Conservation (phyloP, 2,329 filamentous ascomycete species). For the Monosporascus sp. region DNA sequence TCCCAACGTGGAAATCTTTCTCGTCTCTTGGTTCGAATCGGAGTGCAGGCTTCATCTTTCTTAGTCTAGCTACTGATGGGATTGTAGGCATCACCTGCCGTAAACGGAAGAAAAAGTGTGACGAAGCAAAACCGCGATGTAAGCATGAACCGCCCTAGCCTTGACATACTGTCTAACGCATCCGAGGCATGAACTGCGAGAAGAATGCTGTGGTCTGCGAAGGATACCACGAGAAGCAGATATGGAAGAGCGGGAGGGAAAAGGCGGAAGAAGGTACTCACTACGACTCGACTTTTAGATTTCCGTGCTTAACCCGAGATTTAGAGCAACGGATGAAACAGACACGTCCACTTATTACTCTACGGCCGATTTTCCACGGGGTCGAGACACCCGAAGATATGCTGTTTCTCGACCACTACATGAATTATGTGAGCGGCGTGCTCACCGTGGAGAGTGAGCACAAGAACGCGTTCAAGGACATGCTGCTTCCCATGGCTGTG, state of each 20-base stretch:
- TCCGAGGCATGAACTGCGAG: constrained; percentile 74
- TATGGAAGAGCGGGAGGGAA: constrained; percentile 83
- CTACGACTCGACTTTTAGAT: constrained; percentile 1
- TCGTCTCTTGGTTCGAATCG: not conserved
- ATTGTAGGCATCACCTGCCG: constrained; percentile 51
- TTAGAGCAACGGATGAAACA: constrained; percentile 46
- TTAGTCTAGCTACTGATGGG: not conserved
- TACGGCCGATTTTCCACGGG: constrained; percentile 68
- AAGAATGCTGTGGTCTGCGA: constrained; percentile 92
- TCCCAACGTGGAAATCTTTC: not conserved
- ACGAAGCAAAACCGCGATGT: constrained; percentile 64
- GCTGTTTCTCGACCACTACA: constrained; percentile 78
- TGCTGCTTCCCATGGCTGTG: constrained; percentile 75
- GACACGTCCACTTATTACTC: constrained; percentile 46
- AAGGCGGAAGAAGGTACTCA: constrained; percentile 60
- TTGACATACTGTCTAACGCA: constrained; percentile 9
- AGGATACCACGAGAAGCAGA: constrained; percentile 79
- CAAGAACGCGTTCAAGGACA: constrained; percentile 79
- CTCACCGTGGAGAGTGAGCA: constrained; percentile 77
- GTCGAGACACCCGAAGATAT: constrained; percentile 76
- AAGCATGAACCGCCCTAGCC: constrained; percentile 26
- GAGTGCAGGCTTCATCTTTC: constrained; percentile 15
- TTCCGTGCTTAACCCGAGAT: constrained; percentile 12
- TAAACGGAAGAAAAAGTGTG: constrained; percentile 67
- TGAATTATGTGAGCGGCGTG: constrained; percentile 70